These are phyloP conservation scores for Glycine soja DNA, from an alignment of 306 rosid genomes.

Conservation along the genomic window DNA sequence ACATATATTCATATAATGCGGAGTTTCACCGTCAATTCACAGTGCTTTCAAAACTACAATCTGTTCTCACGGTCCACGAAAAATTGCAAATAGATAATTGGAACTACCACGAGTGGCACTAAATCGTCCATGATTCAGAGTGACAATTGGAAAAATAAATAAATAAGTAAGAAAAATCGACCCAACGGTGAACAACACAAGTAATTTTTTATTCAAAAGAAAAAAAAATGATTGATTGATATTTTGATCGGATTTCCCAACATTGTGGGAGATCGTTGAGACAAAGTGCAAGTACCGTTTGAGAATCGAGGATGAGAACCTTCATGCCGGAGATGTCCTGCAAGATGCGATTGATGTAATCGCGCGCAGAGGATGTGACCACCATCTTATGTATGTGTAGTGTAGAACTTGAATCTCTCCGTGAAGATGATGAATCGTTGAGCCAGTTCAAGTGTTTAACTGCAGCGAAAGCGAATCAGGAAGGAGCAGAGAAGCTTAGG, in stretches of 20 bases:
- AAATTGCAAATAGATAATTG: background rate
- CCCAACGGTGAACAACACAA: background rate
- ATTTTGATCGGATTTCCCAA: slow-evolving; percentile 22
- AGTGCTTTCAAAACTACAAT: slow-evolving; percentile 7
- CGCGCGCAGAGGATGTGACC: slow-evolving; percentile 76
- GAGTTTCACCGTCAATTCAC: slow-evolving; percentile 6
- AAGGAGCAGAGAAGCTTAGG: background rate
- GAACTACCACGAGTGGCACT: slow-evolving; percentile 35
- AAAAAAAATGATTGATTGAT: background rate
- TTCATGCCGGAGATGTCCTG: slow-evolving; percentile 99
- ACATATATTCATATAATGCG: background rate
- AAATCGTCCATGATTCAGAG: background rate
- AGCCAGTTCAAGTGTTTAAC: slow-evolving; percentile 22
- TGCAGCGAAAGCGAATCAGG: slow-evolving; percentile 16
- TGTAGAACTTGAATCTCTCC: slow-evolving; percentile 10
- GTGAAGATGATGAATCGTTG: slow-evolving; percentile 29
- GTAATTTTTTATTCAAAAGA: background rate
- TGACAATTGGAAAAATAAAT: background rate
- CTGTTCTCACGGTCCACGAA: too few relatives aligned
- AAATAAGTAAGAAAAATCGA: background rate
- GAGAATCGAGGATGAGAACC: slow-evolving; percentile 94
- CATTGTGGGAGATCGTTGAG: slow-evolving; percentile 36
- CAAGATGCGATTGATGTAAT: slow-evolving; percentile 87
- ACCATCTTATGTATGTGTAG: slow-evolving; percentile 56
- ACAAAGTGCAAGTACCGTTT: slow-evolving; percentile 65